Evolutionary conservation across 1,139 yeast species (phyloP).

Genomic region (Saccharomycopsis crataegensis): DNA sequence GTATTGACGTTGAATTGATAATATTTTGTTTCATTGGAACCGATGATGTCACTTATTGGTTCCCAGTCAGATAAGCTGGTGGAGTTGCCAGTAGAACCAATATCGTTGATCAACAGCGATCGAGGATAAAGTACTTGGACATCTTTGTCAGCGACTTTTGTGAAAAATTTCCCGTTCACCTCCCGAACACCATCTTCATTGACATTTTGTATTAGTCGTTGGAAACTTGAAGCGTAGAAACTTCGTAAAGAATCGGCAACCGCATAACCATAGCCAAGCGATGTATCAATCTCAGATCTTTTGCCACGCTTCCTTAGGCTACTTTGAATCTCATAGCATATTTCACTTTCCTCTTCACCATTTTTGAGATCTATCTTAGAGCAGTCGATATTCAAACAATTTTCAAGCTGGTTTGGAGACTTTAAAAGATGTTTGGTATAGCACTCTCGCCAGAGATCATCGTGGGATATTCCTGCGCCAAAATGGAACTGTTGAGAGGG

Average conservation of each 20-base stretch:
- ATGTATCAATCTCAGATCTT: background rate
- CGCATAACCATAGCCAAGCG: background rate
- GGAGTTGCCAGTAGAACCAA: slow-evolving; percentile 1
- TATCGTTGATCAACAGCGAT: background rate
- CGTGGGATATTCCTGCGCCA: background rate
- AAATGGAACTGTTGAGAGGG: background rate
- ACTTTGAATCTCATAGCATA: background rate
- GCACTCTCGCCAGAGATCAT: slow-evolving; percentile 3
- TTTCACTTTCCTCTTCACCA: background rate
- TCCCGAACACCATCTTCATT: background rate
- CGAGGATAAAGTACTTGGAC: slow-evolving; percentile 5
- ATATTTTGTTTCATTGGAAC: slow-evolving; percentile 35
- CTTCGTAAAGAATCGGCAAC: background rate
- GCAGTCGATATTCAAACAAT: background rate
- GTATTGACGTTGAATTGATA: slow-evolving; percentile 42
- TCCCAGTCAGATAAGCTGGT: slow-evolving; percentile 35
- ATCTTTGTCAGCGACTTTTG: background rate
- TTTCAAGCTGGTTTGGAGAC: background rate
- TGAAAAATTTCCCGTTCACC: slow-evolving; percentile 1
- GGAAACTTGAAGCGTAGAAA: background rate
- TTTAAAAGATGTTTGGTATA: background rate
- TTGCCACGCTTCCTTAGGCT: background rate
- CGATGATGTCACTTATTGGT: slow-evolving; percentile 36
- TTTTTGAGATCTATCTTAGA: background rate
- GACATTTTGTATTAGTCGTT: background rate